Percentiles rank a stretch among this genome's conserved stretches.
Evolutionary conservation across 2,329 filamentous ascomycete genomes (phyloP).

Genomic region (Aspergillus sojae): DNA sequence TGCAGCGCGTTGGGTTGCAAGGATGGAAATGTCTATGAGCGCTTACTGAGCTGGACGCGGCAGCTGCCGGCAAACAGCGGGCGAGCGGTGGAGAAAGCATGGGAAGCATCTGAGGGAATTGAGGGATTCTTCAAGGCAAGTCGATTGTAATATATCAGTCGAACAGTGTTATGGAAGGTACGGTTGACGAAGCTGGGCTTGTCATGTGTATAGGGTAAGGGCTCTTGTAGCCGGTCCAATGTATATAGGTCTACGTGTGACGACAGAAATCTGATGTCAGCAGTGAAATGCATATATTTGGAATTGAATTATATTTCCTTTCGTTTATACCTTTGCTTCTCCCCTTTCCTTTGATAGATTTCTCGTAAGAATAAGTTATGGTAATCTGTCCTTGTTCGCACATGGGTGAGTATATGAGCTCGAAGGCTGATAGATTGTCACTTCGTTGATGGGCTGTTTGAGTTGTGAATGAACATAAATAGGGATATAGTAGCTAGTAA

Average conservation of each 20-base stretch:
- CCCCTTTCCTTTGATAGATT: background rate
- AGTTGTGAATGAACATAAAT: background rate
- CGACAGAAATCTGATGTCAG: background rate
- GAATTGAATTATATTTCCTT: background rate
- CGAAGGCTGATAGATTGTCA: background rate
- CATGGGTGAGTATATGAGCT: background rate
- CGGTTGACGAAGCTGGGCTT: background rate
- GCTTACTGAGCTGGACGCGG: constrained; percentile 7
- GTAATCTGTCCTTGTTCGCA: background rate
- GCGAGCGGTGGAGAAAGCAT: background rate
- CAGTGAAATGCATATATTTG: background rate
- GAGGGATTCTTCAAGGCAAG: constrained; percentile 6
- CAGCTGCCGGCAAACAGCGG: constrained; percentile 7
- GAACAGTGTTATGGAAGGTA: background rate
- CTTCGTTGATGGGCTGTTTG: background rate
- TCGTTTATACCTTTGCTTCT: background rate
- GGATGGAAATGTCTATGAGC: constrained; percentile 11
- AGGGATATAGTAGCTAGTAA: background rate
- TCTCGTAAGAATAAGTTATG: background rate
- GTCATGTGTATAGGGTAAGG: background rate
- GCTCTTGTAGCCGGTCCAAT: background rate
- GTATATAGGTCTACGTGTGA: background rate
- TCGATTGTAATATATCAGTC: background rate
- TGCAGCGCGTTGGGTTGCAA: constrained; percentile 9
- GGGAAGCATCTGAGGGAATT: background rate